Evolutionary conservation across 495 filamentous ascomycete genomes (phyloP).

Genomic region (Halenospora varia): DNA sequence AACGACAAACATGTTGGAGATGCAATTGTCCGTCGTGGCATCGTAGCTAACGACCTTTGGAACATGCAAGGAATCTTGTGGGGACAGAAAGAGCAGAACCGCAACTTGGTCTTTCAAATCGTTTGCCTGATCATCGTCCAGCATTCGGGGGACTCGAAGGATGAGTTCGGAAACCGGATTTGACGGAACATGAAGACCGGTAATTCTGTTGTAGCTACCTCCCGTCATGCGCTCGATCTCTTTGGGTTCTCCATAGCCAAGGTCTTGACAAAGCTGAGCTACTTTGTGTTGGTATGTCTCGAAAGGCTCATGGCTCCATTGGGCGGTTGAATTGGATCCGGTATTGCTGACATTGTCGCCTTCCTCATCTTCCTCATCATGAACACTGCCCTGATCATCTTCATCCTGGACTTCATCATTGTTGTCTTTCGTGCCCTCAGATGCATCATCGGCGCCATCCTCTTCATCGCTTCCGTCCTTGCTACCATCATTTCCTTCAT

Average conservation of each 20-base stretch:
- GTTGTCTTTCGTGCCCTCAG: too few species aligned
- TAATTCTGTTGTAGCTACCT: conserved; percentile 12
- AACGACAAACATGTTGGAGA: conserved; percentile 3
- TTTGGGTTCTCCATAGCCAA: conserved; percentile 3
- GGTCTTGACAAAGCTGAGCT: conserved; percentile 2
- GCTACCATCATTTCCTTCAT: too few species aligned
- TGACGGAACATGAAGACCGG: neutral
- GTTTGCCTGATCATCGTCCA: too few species aligned
- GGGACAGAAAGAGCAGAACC: too few species aligned
- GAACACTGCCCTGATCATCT: too few species aligned
- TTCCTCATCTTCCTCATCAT: too few species aligned
- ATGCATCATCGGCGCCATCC: too few species aligned
- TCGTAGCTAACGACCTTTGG: conserved; percentile 2
- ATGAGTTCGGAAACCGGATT: neutral
- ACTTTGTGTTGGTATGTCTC: conserved; percentile 8
- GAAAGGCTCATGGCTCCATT: neutral
- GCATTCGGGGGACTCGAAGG: conserved; percentile 1
- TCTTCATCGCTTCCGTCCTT: too few species aligned
- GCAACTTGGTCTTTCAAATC: too few species aligned
- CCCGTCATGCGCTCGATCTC: conserved; percentile 12
- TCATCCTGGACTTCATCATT: too few species aligned
- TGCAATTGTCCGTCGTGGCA: neutral
- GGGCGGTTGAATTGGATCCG: neutral
- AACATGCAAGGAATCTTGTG: too few species aligned
- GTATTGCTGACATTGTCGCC: neutral